Base-by-base conservation (phyloP, 176 grass and related monocot genomes). In the Poa pratensis region DNA sequence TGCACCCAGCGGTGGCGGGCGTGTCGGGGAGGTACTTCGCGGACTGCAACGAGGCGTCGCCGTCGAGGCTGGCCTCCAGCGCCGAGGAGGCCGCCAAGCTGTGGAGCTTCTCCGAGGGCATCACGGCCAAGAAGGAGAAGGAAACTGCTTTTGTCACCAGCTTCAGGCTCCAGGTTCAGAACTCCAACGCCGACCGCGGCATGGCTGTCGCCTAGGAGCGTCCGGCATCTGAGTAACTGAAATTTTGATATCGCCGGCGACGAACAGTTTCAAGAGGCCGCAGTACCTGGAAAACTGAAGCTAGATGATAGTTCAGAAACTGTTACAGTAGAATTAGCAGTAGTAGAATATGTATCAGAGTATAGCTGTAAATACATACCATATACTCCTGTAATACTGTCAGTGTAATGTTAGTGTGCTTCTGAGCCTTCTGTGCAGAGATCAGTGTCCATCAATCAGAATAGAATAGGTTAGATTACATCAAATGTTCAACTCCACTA, bases 21-120 rank as follows among this genome's bases (percentile, higher is more conserved):
- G 84, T 89, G 63, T 96, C 94, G 0, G 96, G 96, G 1, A 94
- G 84, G 87, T 96, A 96, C 90, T 99, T 96, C 72, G 87, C 90
- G 17, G 96, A 99, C 90, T 96, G 96, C 89, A 99, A 99, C 86
- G 94, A 99, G 89, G 91, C 86, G 24, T 23, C 91, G 59, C 84
- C 94, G 28, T 99, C 94, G 45, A 88, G 83, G 80, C 60, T 89
- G 77, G 90, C 78, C 46, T 84, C 59, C 84, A 94, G 65, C 84
- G 11, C 63, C 62, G 86, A 88, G 27, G 96, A 94, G 88, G 96
- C 91, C 65, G 1, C 74, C 69, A 86, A 64, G 87, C 90, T 99
- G 43, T 96, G 96, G 96, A 89, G 55, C 43, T 91, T 90, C 69
- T 96, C 96, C 1, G 90, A 99, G 7, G 78, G 20, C 61, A n/a